Conservation (phyloP, 805 yeast genomes). For the Yamadazyma endophytica region DNA sequence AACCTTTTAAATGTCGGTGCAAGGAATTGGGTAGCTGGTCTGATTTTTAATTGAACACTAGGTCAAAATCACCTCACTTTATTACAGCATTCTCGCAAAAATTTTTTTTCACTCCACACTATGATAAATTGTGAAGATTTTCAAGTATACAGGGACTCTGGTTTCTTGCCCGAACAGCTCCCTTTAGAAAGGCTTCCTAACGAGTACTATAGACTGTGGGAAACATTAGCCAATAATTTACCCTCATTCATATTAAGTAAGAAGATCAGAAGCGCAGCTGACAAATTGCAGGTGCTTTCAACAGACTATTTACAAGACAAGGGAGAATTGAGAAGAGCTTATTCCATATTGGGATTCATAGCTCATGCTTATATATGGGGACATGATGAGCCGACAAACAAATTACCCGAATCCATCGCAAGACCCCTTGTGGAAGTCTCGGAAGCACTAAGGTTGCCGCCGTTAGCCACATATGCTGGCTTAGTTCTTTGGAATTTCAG, state of each 20-base stretch:
- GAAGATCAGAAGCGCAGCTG: constrained; percentile 59
- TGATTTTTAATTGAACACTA: no score
- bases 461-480: constrained; percentile 84
- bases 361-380: constrained; percentile 93
- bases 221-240: constrained; percentile 54
- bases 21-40: no score
- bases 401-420: constrained; percentile 65
- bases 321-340: constrained; percentile 71
- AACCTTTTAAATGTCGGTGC: no score
- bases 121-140: constrained; percentile 48
- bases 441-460: constrained; percentile 67
- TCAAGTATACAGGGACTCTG: constrained; percentile 66
- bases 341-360: constrained; percentile 71
- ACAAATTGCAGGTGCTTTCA: constrained; percentile 54
- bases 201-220: constrained; percentile 75
- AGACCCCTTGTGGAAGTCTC: constrained; percentile 62
- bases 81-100: background rate
- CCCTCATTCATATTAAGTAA: constrained; percentile 72
- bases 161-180: constrained; percentile 69
- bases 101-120: background rate
- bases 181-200: constrained; percentile 63
- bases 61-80: no score
- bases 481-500: constrained; percentile 86
- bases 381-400: constrained; percentile 54
- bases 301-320: constrained; percentile 41